Evolutionary conservation across 495 filamentous ascomycete species (phyloP), one percentile per base, ranked within the genome.

Genomic region (Niebla homalea): DNA sequence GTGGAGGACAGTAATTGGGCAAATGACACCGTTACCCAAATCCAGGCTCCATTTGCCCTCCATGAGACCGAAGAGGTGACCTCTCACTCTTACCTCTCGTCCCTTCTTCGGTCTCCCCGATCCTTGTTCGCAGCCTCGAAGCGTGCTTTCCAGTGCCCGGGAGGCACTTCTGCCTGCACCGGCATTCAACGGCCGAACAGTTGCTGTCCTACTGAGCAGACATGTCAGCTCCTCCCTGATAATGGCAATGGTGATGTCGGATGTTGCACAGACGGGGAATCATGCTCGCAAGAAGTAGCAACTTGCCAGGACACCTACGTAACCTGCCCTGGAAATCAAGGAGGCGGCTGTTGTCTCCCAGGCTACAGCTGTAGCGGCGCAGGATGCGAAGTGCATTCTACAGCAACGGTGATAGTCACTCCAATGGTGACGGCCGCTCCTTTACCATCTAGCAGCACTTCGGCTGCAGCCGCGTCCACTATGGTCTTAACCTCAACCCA

Each of bases 301-400:
- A 60, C 60, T 3, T 98, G 90, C 58, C 65, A 69, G 45, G 62
- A 61, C 0, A 81, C 79, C 14, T 83, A 87, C 62, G 74, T 75
- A 12, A 70, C 73, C 20, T 98, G 92, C 59, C 70, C 80, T 1
- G 69, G 73, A 16, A 74, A 70, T 26, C 55, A 81, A 15, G 89
- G 89, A 4, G 89, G 89, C 1, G 90, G 89, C 1, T 97, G 90
- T 57, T 97, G 90, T 62, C 81, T 93, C 42, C 72, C 83, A 1
- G 85, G 84, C 1, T 94, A 81, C 60, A 72, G 73, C 2, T 97
- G 90, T 62, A 74, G 79, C n/a, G 74, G 75, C 22, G 72, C 84
- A 35, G 92, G 90, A 18, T 97, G 90, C 87, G 60, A 76, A 37
- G 64, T 63, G 40, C 61, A 69, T 51, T 64, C 70, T 18, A 71